phyloP scores from a whole-genome alignment of 257 asterid species.

The Mitragyna speciosa region DNA sequence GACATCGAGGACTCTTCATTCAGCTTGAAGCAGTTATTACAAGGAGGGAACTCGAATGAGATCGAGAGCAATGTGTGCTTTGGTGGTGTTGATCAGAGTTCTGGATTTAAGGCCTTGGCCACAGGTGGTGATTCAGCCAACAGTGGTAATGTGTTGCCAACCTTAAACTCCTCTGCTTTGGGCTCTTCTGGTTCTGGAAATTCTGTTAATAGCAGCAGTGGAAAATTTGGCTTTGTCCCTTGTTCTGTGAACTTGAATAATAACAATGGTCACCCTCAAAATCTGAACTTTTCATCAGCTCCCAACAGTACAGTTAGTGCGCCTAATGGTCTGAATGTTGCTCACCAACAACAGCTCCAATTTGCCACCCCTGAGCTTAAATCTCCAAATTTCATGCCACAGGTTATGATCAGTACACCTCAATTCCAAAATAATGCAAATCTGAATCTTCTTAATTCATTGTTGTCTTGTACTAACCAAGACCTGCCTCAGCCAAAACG shows the following conservation, averaged over 20 bases:
- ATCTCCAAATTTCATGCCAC: slow-evolving; percentile 15
- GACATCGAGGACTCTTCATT: slow-evolving; percentile 33
- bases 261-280: slow-evolving; percentile 8
- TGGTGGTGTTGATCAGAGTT: slow-evolving; percentile 19
- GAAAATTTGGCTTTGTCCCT: slow-evolving; percentile 20
- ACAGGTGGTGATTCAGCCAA: slow-evolving; percentile 13
- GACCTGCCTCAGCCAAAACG: slow-evolving; percentile 39
- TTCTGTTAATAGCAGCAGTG: slow-evolving; percentile 20
- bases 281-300: slow-evolving; percentile 14
- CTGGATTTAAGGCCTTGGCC: slow-evolving; percentile 26
- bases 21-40: slow-evolving; percentile 30
- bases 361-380: slow-evolving; percentile 18
- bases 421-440: slow-evolving; percentile 25
- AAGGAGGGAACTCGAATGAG: slow-evolving; percentile 23
- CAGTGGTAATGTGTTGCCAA: slow-evolving; percentile 19
- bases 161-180: slow-evolving; percentile 17
- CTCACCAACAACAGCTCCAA: slow-evolving; percentile 19
- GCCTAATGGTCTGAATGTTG: slow-evolving; percentile 6
- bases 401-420: slow-evolving; percentile 10
- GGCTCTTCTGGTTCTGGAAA: slow-evolving; percentile 16
- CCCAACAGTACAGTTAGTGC: slow-evolving; percentile 6
- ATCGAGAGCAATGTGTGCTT: slow-evolving; percentile 26
- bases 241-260: slow-evolving; percentile 11
- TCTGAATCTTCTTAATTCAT: slow-evolving; percentile 17
- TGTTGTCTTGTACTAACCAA: slow-evolving; percentile 15